These are phyloP conservation scores for Gaultheria prostrata DNA, from an alignment of 148 eudicot species.

Conservation along the genomic window DNA sequence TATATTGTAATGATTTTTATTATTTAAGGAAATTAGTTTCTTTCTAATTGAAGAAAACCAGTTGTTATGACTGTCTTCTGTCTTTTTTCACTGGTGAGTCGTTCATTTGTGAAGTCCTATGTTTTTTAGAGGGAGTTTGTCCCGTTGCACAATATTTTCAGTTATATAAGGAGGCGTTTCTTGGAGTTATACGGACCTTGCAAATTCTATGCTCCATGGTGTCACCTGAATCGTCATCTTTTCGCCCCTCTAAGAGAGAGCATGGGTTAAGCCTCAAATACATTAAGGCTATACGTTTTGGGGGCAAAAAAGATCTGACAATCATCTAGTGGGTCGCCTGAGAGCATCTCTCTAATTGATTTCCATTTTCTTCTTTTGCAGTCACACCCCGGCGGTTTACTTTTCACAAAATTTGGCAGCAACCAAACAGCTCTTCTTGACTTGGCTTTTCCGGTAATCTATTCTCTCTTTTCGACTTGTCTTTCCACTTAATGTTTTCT, in stretches of 20 bases:
- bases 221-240: background rate
- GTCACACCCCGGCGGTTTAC: slow-evolving; percentile 88
- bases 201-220: background rate
- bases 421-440: slow-evolving; percentile 91
- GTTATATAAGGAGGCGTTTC: background rate
- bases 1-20: background rate
- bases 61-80: background rate
- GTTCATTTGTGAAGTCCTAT: background rate
- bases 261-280: background rate
- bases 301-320: background rate
- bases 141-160: background rate
- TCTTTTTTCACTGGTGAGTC: background rate
- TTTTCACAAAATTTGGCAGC: slow-evolving; percentile 90
- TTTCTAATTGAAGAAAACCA: background rate
- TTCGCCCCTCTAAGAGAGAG: background rate
- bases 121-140: background rate
- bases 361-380: slow-evolving; percentile 35
- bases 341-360: slow-evolving; percentile 10
- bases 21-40: background rate
- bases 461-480: slow-evolving; percentile 14
- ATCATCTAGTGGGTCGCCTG: background rate
- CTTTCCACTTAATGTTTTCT: slow-evolving; percentile 7
- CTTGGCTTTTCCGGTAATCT: slow-evolving; percentile 74
- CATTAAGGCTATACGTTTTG: background rate
- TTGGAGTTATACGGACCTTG: background rate